Evolutionary conservation across 1,284 basidiomycete genomes (phyloP), one percentile per base, ranked within the genome.

Genomic region (Ustilago nuda): DNA sequence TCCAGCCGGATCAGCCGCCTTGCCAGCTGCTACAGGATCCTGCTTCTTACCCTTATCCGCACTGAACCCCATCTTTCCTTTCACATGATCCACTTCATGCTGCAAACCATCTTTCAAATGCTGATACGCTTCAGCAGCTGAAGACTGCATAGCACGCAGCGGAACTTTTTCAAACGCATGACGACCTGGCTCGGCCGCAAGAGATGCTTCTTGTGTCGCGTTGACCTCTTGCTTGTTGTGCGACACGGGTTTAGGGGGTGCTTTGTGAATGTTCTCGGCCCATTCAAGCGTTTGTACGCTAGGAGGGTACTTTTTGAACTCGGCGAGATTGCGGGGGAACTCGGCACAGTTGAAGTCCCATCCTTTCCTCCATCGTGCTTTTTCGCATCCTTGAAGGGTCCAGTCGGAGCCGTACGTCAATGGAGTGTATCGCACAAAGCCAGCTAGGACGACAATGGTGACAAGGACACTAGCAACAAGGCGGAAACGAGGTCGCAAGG

Each of bases 311-410:
- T 57, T 60, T 13, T 57, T 55, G 60, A 79, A 85, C 69, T 73
- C 70, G 32, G 19, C n/a, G 9, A 72, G 4, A 23, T 70, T 51
- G 8, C 66, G 53, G 5, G 84, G 83, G 66, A 78, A 84, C 27
- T 82, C 80, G 48, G 82, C 92, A 91, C 95, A 98, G 63, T 91
- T 90, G 85, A 99, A 98, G 86, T 99, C 97, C 96, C 97, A 99
- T 2, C 91, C 92, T 87, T 92, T 93, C 61, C 95, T 82, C 93
- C 94, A 95, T 83, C 91, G 91, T 6, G 94, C 92, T 52, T 88
- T 89, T 68, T 90, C 87, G 84, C 96, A 99, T 70, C 92, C 89
- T 12, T 83, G 84, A 86, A 89, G 92, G 35, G 95, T 99, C 97
- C 97, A 99, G 0, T 90, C 89, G 19, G 87, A 89, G 0, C 94